A percentile compares a stretch with the other conserved stretches of the same genome.
Evolutionary conservation across 2,329 filamentous ascomycete species (phyloP).

Genomic region (Ophiostoma montium): DNA sequence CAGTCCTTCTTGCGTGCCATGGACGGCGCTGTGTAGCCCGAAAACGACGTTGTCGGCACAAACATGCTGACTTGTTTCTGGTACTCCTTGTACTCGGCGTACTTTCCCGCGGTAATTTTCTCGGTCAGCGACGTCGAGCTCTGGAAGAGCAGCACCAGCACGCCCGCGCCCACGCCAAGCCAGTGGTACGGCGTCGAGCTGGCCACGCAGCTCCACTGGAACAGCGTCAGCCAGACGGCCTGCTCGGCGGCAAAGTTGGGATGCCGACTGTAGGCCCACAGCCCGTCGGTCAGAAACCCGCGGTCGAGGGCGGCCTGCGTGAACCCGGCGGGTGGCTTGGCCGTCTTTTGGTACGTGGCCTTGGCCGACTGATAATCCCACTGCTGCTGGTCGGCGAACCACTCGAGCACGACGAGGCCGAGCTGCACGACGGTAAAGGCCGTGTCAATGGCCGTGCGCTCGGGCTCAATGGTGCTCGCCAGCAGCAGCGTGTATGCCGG

Average conservation of each 20-base stretch:
- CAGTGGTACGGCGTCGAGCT: constrained; percentile 63
- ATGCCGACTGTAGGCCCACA: constrained; percentile 82
- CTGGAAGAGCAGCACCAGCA: constrained; percentile 72
- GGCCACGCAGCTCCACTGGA: constrained; percentile 73
- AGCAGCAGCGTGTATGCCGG: constrained; percentile 78
- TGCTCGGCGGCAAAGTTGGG: constrained; percentile 94
- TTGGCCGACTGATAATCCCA: constrained; percentile 85
- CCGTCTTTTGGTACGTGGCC: constrained; percentile 55
- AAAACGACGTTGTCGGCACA: constrained; percentile 45
- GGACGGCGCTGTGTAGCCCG: constrained; percentile 29
- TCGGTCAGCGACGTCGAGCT: constrained; percentile 83
- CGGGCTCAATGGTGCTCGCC: constrained; percentile 45
- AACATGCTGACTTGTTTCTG: constrained; percentile 74
- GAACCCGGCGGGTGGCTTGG: constrained; percentile 52
- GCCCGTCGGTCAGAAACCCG: constrained; percentile 70
- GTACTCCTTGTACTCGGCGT: constrained; percentile 76
- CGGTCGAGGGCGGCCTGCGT: constrained; percentile 68
- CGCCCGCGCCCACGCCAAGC: constrained; percentile 54
- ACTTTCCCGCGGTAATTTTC: constrained; percentile 64
- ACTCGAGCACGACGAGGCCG: constrained; percentile 49
- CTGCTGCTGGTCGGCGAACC: constrained; percentile 81
- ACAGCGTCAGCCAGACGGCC: constrained; percentile 73
- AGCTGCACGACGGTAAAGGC: constrained; percentile 32
- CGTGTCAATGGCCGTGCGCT: constrained; percentile 31
- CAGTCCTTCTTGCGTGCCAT: constrained; percentile 30